phyloP scores from a whole-genome alignment of 352 stramenopile genomes.

The Globisporangium takayamanum region DNA sequence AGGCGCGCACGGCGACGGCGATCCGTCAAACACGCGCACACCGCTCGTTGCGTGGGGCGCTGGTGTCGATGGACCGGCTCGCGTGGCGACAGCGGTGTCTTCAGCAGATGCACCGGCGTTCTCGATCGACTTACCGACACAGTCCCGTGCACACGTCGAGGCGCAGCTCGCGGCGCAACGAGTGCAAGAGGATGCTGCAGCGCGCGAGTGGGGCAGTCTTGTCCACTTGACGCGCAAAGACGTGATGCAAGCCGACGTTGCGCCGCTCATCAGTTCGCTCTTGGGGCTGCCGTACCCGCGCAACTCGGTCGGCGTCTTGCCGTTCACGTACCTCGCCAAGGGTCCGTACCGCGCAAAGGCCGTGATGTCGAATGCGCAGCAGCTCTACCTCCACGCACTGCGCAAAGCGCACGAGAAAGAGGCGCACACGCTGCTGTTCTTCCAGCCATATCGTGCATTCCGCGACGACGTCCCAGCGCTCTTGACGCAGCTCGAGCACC shows the following conservation, averaged over 20 bases:
- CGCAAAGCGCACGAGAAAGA: constrained; percentile 67
- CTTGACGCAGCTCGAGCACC: constrained; percentile 18
- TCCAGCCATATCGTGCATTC: constrained; percentile 48
- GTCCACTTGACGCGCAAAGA: constrained; percentile 48
- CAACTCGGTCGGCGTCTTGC: constrained; percentile 80
- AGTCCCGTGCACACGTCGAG: constrained; percentile 51
- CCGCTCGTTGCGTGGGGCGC: constrained; percentile 74
- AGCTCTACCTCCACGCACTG: constrained; percentile 58
- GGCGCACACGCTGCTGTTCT: constrained; percentile 49
- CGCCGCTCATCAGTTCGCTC: constrained; percentile 64
- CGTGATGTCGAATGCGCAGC: constrained; percentile 64
- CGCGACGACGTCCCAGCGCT: constrained; percentile 29
- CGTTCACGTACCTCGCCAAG: constrained; percentile 60
- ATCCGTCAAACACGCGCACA: constrained; percentile 76
- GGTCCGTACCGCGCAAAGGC: constrained; percentile 56
- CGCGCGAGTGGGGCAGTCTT: constrained; percentile 40
- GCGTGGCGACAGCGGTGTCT: neutral
- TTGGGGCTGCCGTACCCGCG: constrained; percentile 68
- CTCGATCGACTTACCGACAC: constrained; percentile 58
- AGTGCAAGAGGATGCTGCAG: constrained; percentile 36
- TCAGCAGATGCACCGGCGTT: constrained; percentile 15
- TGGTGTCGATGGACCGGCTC: constrained; percentile 38
- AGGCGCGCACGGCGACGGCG: constrained; percentile 74
- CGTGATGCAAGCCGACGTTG: constrained; percentile 82
- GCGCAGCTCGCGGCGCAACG: constrained; percentile 53